These are phyloP conservation scores for Chlorella sp. DNA, from an alignment of 139 green algal genomes.

Conservation along the genomic window DNA sequence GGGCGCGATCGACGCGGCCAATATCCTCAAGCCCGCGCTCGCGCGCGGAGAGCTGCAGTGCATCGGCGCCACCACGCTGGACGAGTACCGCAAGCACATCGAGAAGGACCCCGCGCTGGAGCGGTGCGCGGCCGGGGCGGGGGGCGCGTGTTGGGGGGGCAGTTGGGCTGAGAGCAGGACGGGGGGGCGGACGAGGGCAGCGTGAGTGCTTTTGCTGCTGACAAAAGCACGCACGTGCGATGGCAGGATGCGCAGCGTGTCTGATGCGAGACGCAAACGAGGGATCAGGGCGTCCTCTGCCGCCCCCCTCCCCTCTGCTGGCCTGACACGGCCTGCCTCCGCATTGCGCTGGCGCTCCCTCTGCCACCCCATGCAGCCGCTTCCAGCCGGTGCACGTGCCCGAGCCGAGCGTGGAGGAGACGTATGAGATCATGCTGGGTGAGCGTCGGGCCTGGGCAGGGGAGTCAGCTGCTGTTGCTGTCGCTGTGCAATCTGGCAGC, in stretches of 20 bases:
- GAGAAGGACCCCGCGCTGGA: conserved; percentile 99
- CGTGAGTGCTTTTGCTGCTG: not conserved
- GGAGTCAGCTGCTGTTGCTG: no score
- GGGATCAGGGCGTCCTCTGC: no score
- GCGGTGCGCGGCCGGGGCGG: conserved; percentile 47
- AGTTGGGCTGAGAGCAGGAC: no score
- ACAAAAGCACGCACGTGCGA: no score
- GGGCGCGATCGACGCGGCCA: conserved; percentile 98
- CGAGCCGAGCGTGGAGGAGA: conserved; percentile 97
- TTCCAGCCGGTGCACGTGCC: conserved; percentile 91
- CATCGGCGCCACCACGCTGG: conserved; percentile 98
- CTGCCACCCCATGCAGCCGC: conserved; percentile 56
- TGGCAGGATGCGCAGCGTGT: no score
- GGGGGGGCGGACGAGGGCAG: not conserved
- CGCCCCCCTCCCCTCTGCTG: no score
- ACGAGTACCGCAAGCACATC: conserved; percentile 99
- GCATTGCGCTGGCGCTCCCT: no score
- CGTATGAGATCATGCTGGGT: conserved; percentile 93
- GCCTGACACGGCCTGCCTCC: no score
- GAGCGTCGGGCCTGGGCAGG: conserved; percentile 78
- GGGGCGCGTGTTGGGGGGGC: not conserved
- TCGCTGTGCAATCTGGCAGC: no score
- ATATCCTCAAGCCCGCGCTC: conserved; percentile 99
- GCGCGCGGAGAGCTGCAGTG: conserved; percentile 98
- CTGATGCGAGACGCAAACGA: no score